phyloP scores from a whole-genome alignment of 768 basidiomycete species.

The Chalciporus pseudorubinellus region DNA sequence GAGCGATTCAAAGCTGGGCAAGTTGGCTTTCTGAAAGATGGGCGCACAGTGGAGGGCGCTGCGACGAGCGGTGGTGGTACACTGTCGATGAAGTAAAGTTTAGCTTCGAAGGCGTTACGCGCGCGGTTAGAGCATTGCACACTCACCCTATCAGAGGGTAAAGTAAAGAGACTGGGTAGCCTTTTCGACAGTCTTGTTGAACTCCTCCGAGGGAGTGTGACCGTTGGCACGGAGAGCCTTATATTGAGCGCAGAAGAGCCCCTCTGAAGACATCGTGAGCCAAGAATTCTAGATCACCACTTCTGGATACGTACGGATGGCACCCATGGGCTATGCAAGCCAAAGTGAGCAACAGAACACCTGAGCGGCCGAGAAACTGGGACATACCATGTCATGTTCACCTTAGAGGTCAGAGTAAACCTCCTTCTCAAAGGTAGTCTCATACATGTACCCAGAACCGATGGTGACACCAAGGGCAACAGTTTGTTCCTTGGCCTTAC shows the following conservation, averaged over 20 bases:
- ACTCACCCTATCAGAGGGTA: constrained; percentile 93
- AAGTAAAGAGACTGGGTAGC: constrained; percentile 98
- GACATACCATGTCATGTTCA: constrained; percentile 96
- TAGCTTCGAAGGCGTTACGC: no score
- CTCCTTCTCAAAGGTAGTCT: constrained; percentile 99
- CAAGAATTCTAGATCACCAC: not conserved
- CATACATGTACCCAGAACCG: constrained; percentile 97
- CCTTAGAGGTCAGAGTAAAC: constrained; percentile 99
- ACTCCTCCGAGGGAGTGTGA: constrained; percentile 96
- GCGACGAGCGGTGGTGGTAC: constrained; percentile 98
- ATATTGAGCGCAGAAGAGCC: constrained; percentile 98
- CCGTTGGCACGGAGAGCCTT: constrained; percentile 95
- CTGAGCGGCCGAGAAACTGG: not conserved
- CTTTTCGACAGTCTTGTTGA: constrained; percentile 99
- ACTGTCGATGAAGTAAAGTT: no score
- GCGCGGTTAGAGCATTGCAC: constrained; percentile 7
- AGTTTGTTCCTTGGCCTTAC: constrained; percentile 97
- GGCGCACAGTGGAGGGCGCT: constrained; percentile 99
- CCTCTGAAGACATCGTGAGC: constrained; percentile 53
- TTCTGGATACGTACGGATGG: constrained; percentile 64
- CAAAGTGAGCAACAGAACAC: constrained; percentile 3
- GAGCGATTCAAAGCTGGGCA: constrained; percentile 94
- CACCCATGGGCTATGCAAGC: constrained; percentile 81
- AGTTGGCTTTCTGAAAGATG: constrained; percentile 90
- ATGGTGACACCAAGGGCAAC: constrained; percentile 90